phyloP scores from a whole-genome alignment of 306 rosid genomes.

The Canavalia gladiata region DNA sequence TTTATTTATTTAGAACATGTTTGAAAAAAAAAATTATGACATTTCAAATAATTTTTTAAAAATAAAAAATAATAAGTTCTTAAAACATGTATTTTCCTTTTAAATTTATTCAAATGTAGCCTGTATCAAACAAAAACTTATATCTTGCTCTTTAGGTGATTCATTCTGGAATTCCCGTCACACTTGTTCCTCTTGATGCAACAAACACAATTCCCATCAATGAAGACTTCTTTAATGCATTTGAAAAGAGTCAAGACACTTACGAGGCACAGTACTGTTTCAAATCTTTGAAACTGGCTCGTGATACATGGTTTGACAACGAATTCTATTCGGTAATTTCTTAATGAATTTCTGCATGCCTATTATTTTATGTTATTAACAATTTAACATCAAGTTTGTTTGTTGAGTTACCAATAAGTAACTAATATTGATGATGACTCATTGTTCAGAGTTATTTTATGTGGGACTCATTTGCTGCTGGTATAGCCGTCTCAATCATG shows the following conservation, averaged over 20 bases:
- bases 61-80: too few species aligned
- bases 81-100: not conserved
- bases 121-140: not conserved
- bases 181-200: slow-evolving; percentile 95
- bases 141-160: slow-evolving; percentile 64
- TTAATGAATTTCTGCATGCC: not conserved
- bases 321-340: slow-evolving; percentile 71
- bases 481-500: slow-evolving; percentile 87
- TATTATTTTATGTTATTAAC: not conserved
- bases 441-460: slow-evolving; percentile 79
- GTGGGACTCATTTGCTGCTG: slow-evolving; percentile 94
- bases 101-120: not conserved
- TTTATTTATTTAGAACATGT: not conserved
- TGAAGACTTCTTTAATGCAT: slow-evolving; percentile 65
- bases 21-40: not conserved
- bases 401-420: slow-evolving; percentile 26
- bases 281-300: slow-evolving; percentile 83
- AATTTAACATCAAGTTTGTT: slow-evolving; percentile 32
- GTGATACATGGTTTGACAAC: slow-evolving; percentile 79
- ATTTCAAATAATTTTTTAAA: too few species aligned
- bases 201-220: slow-evolving; percentile 84
- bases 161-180: slow-evolving; percentile 94
- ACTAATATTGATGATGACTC: slow-evolving; percentile 24
- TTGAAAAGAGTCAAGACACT: slow-evolving; percentile 73
- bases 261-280: slow-evolving; percentile 83